Conservation (phyloP, 1,284 basidiomycete genomes). For the Cryptococcus hybrid region DNA sequence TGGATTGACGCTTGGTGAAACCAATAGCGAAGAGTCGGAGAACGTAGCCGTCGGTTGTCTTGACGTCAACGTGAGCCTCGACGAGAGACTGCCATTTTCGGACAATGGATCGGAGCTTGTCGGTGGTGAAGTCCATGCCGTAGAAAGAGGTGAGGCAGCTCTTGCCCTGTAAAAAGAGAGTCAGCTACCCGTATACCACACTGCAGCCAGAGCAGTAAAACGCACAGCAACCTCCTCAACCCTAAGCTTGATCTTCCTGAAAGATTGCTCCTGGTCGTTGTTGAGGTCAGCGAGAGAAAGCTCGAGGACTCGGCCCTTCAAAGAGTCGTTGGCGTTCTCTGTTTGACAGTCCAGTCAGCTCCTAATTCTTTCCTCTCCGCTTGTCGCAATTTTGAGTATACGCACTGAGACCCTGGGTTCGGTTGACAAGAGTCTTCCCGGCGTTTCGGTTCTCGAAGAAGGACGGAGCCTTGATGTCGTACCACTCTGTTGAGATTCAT, state of each 20-base stretch:
- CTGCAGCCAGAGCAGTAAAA: conserved; percentile 1
- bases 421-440: conserved; percentile 98
- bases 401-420: conserved; percentile 96
- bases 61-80: conserved; percentile 98
- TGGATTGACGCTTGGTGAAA: conserved; percentile 96
- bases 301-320: conserved; percentile 97
- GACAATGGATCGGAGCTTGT: conserved; percentile 99
- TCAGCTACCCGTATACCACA: background rate
- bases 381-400: conserved; percentile 24
- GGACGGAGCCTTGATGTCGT: conserved; percentile 98
- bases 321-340: conserved; percentile 99
- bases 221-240: conserved; percentile 77
- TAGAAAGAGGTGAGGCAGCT: conserved; percentile 99
- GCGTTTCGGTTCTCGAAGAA: conserved; percentile 97
- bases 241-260: conserved; percentile 99
- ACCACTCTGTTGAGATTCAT: conserved; percentile 72
- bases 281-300: conserved; percentile 96
- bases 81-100: conserved; percentile 99
- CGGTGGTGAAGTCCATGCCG: conserved; percentile 99
- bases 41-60: conserved; percentile 99
- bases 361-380: no score
- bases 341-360: conserved; percentile 5
- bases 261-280: conserved; percentile 99
- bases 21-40: conserved; percentile 98
- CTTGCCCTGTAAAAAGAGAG: conserved; percentile 70